Base-by-base conservation (phyloP, 495 filamentous ascomycete genomes). In the Sphaerosporella brunnea region DNA sequence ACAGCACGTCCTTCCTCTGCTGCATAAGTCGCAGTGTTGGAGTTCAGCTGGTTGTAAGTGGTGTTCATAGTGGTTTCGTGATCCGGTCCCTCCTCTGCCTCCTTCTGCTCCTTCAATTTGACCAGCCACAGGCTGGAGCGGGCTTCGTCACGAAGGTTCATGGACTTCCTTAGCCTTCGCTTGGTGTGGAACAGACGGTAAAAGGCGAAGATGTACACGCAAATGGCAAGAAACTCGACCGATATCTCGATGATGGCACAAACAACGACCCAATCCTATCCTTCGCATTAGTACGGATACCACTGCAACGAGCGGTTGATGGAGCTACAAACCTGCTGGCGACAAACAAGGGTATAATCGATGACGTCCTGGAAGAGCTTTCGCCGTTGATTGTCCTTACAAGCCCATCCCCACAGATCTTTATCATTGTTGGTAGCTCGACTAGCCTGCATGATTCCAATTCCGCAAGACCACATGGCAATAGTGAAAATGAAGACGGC, bases 171-270 rank as follows among this genome's bases (percentile, higher is more conserved):
- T 48, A 99, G 82, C 56, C 78, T 76, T 61, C 83, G 80, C 72
- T 99, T 99, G 49, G 82, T 82, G 73, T 84, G 90, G 45, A 48
- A 48, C 71, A 93, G 82, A 53, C 90, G 82, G 71, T 90, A 96
- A 69, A 94, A 93, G 62, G 92, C 77, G 61, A 95, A 72, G 62
- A 71, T 84, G 69, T 99, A 99, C 60, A 99, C 80, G 28, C 74
- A 65, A 62, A 99, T 93, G 54, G 82, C 82, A 64, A 99, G 75
- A 55, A 80, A 70, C 63, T 99, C 90, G 53, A 99, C 73, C 46
- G 92, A 81, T 52, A 99, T 73, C 68, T 99, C 90, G 66, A 99
- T 96, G 60, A 99, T 81, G 60, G 82, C 82, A 70, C 90, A 99
- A 55, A 99, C 79, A 40, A 99, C 74, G 16, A 80, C 74, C 90